These are phyloP conservation scores for Piper longum DNA, from an alignment of 164 flowering plant genomes.

Conservation along the genomic window DNA sequence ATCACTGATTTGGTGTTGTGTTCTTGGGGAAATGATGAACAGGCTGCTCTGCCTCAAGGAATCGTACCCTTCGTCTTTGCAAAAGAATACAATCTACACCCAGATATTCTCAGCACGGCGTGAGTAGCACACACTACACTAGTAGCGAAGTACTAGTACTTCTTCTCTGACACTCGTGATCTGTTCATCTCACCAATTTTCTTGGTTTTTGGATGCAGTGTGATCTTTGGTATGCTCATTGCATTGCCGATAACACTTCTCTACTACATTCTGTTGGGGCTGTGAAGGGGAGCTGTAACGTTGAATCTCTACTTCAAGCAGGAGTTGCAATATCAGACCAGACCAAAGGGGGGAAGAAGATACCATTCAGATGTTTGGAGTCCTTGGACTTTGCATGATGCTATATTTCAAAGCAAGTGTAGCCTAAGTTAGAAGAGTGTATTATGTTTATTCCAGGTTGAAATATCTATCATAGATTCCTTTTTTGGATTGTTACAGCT, in stretches of 20 bases:
- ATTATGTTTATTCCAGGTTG: not conserved
- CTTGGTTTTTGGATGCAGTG: slow-evolving; percentile 1
- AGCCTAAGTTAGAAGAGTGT: not conserved
- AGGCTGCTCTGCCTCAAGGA: slow-evolving; percentile 16
- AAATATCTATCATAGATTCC: too few relatives aligned
- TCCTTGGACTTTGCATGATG: too few relatives aligned
- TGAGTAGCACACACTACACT: not conserved
- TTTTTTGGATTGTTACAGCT: too few relatives aligned
- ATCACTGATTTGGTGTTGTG: not conserved
- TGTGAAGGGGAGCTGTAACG: not conserved
- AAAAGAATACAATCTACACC: slow-evolving; percentile 9
- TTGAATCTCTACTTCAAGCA: not conserved
- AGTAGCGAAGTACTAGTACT: not conserved
- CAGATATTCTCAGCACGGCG: slow-evolving; percentile 9
- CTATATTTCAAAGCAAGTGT: not conserved
- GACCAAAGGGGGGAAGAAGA: not conserved
- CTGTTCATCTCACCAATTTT: not conserved
- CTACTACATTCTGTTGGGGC: slow-evolving; percentile 6
- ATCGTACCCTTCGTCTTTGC: slow-evolving; percentile 13
- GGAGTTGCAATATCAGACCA: not conserved
- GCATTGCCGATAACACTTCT: slow-evolving; percentile 8
- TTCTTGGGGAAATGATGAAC: not conserved
- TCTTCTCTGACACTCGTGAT: not conserved
- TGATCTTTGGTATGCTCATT: slow-evolving; percentile 10
- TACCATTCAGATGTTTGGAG: slow-evolving; percentile 2